These are phyloP conservation scores for Penicillium sp. DNA, from an alignment of 2,329 filamentous ascomycete genomes.

Conservation along the genomic window DNA sequence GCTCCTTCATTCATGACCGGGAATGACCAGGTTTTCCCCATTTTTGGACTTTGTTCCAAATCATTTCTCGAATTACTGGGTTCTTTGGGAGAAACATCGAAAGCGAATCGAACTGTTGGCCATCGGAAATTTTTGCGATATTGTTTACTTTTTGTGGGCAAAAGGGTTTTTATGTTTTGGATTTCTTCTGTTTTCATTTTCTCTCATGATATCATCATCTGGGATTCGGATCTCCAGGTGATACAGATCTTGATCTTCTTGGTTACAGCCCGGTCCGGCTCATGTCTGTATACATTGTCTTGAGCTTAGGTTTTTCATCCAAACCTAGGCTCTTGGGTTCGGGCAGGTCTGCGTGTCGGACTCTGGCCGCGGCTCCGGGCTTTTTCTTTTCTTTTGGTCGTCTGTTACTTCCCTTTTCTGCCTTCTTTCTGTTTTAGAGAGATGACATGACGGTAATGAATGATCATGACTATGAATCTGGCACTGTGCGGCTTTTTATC, in stretches of 20 bases:
- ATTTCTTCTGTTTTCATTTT: slow-evolving; percentile 9
- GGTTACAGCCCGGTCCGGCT: not conserved
- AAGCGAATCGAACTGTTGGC: slow-evolving; percentile 1
- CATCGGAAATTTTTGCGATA: slow-evolving; percentile 7
- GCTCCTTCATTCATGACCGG: not conserved
- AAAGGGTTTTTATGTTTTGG: slow-evolving; percentile 23
- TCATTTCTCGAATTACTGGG: slow-evolving; percentile 1
- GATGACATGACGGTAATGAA: slow-evolving; percentile 36
- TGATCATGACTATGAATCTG: slow-evolving; percentile 25
- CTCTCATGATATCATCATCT: not conserved
- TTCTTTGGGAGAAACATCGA: not conserved
- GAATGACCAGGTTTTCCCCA: not conserved
- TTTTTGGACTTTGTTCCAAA: not conserved
- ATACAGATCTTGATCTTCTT: not conserved
- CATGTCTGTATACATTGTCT: not conserved
- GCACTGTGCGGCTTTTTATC: not conserved
- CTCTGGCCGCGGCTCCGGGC: not conserved
- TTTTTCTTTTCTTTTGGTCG: not conserved
- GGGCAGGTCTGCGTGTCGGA: not conserved
- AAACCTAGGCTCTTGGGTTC: not conserved
- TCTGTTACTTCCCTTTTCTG: not conserved
- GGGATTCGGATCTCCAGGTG: not conserved
- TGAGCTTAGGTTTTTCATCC: not conserved
- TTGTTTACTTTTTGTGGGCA: slow-evolving; percentile 11
- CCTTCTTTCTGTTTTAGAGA: slow-evolving; percentile 30